Evolutionary conservation across 306 rosid species (phyloP).

Genomic region (Fragaria ananassa): DNA sequence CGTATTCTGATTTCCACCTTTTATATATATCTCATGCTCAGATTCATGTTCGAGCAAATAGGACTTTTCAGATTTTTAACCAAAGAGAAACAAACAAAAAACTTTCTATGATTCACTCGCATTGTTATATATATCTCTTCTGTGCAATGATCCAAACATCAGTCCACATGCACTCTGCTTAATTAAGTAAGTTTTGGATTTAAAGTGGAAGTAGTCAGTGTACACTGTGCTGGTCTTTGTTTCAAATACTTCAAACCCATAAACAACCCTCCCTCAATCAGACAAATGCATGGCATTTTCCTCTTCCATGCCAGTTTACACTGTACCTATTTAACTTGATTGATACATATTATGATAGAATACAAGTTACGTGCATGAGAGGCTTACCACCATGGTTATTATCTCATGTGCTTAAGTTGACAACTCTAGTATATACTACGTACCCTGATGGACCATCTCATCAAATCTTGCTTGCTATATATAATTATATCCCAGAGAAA

Average conservation of each 20-base stretch:
- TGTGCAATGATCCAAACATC: too few relatives aligned
- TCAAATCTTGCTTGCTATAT: not conserved
- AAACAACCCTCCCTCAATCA: not conserved
- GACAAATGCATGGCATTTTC: conserved; percentile 6
- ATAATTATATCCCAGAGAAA: not conserved
- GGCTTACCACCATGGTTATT: not conserved
- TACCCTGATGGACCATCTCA: not conserved
- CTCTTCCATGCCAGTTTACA: not conserved
- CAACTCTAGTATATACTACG: not conserved
- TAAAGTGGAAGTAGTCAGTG: not conserved
- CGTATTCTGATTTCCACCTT: too few relatives aligned
- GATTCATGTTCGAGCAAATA: too few relatives aligned
- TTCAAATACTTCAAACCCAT: not conserved
- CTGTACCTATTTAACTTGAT: not conserved
- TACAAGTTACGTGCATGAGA: not conserved
- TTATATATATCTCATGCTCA: too few relatives aligned
- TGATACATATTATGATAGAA: not conserved
- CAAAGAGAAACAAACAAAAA: too few relatives aligned
- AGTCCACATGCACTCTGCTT: too few relatives aligned
- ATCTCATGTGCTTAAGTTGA: not conserved
- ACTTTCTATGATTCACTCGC: too few relatives aligned
- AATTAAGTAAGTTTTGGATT: not conserved
- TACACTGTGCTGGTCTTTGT: not conserved
- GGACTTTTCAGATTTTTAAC: too few relatives aligned
- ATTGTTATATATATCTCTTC: too few relatives aligned